These are phyloP conservation scores for Pseudogymnoascus sp. DNA, from an alignment of 2,329 filamentous ascomycete genomes.

Conservation along the genomic window DNA sequence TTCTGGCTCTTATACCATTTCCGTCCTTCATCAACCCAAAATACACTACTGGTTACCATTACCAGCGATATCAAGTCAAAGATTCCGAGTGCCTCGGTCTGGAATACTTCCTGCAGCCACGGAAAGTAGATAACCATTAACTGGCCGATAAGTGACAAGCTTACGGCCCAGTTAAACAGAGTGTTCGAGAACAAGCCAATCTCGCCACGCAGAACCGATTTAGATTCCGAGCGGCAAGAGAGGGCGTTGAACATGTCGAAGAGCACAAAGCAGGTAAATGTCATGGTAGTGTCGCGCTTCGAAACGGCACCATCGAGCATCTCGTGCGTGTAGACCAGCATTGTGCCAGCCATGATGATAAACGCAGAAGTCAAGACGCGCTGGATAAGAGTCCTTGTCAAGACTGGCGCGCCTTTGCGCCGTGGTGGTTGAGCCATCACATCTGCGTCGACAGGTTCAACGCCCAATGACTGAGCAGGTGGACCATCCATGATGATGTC, in stretches of 20 bases:
- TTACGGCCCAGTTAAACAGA: slow-evolving; percentile 95
- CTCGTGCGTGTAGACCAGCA: slow-evolving; percentile 84
- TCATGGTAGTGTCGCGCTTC: slow-evolving; percentile 96
- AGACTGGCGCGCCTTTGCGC: slow-evolving; percentile 77
- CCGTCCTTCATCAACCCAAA: slow-evolving; percentile 87
- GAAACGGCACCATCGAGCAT: slow-evolving; percentile 84
- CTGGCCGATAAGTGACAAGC: slow-evolving; percentile 78
- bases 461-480: slow-evolving; percentile 91
- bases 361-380: slow-evolving; percentile 81
- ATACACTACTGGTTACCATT: slow-evolving; percentile 77
- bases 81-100: slow-evolving; percentile 78
- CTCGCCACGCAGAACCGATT: slow-evolving; percentile 82
- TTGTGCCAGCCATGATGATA: slow-evolving; percentile 88
- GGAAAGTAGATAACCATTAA: slow-evolving; percentile 90
- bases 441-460: slow-evolving; percentile 88
- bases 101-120: slow-evolving; percentile 88
- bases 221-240: slow-evolving; percentile 83
- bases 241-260: slow-evolving; percentile 99
- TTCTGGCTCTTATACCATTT: slow-evolving; percentile 66
- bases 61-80: slow-evolving; percentile 69
- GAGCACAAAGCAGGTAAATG: slow-evolving; percentile 96
- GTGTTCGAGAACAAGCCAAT: slow-evolving; percentile 77
- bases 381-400: slow-evolving; percentile 75
- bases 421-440: slow-evolving; percentile 91
- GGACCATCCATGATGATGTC: slow-evolving; percentile 99